A percentile compares a stretch with the other conserved stretches of the same genome.
These are phyloP conservation scores for Creolimax fragrantissima DNA, from an alignment of 78 protist species.

Conservation along the genomic window DNA sequence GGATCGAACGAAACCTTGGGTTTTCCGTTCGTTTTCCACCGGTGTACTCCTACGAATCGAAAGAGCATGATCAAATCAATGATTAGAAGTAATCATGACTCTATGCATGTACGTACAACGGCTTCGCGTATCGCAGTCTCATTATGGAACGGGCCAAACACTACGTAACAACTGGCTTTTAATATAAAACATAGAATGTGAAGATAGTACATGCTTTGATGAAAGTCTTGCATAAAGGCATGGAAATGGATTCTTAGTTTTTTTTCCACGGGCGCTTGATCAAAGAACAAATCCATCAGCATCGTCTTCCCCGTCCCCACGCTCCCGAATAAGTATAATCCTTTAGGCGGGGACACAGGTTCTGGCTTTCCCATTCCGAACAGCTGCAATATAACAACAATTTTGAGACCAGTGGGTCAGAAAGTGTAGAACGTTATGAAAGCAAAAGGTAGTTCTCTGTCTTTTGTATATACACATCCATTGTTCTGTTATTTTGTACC, in stretches of 20 bases:
- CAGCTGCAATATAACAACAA: background rate
- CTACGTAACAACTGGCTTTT: too few relatives aligned
- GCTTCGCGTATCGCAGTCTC: too few relatives aligned
- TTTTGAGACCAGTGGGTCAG: background rate
- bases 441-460: background rate
- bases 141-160: too few relatives aligned
- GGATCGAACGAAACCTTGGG: conserved; percentile 39
- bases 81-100: conserved; percentile 12
- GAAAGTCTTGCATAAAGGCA: conserved; percentile 81
- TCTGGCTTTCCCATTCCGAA: background rate
- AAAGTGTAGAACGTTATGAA: background rate
- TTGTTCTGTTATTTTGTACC: background rate
- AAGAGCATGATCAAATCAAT: background rate
- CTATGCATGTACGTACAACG: too few relatives aligned
- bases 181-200: too few relatives aligned
- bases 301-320: conserved; percentile 87
- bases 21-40: conserved; percentile 30
- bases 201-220: conserved; percentile 29
- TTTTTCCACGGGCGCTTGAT: conserved; percentile 6
- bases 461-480: too few relatives aligned
- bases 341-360: conserved; percentile 35
- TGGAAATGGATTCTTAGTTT: conserved; percentile 78
- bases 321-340: conserved; percentile 70
- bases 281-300: conserved; percentile 80
- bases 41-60: conserved; percentile 42